Evolutionary conservation across 495 filamentous ascomycete species (phyloP).

Genomic region (Podospora pseudoanserina): DNA sequence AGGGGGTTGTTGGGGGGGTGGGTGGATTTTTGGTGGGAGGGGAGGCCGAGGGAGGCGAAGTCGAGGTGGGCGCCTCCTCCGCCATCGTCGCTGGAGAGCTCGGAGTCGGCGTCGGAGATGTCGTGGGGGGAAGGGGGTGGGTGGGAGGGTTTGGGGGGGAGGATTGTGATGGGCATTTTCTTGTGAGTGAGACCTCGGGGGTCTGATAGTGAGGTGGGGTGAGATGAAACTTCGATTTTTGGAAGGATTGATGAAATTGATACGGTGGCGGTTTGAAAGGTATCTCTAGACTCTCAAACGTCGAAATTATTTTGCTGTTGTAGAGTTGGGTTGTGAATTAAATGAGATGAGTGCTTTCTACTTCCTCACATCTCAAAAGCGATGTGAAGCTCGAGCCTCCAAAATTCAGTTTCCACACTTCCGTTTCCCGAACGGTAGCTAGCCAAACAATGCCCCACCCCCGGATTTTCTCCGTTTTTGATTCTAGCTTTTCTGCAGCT

Average conservation of each 20-base stretch:
- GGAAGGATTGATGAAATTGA: not conserved
- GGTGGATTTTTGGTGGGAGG: conserved; percentile 22
- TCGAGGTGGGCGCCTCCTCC: conserved; percentile 41
- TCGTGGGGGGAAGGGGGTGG: conserved; percentile 11
- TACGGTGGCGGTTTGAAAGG: not conserved
- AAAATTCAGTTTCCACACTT: not conserved
- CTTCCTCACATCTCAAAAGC: not conserved
- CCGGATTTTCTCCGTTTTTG: not conserved
- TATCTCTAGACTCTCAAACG: not conserved
- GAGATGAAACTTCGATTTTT: conserved; percentile 10
- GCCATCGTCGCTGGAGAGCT: conserved; percentile 18
- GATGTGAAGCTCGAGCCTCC: not conserved
- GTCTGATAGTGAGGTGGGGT: not conserved
- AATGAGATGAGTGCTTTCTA: not conserved
- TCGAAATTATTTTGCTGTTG: not conserved
- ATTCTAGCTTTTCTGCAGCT: not conserved
- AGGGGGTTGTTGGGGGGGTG: conserved; percentile 4
- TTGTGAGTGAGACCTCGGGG: conserved; percentile 7
- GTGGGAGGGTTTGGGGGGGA: conserved; percentile 53
- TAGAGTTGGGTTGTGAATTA: not conserved
- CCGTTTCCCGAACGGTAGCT: not conserved
- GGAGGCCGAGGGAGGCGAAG: conserved; percentile 55
- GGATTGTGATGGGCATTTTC: conserved; percentile 77
- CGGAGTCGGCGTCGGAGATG: conserved; percentile 33
- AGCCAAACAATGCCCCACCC: not conserved